Percentiles rank a stretch among this genome's conserved stretches.
phyloP scores from a whole-genome alignment of 2,329 filamentous ascomycete genomes.

The Aspergillus quadricinctus region DNA sequence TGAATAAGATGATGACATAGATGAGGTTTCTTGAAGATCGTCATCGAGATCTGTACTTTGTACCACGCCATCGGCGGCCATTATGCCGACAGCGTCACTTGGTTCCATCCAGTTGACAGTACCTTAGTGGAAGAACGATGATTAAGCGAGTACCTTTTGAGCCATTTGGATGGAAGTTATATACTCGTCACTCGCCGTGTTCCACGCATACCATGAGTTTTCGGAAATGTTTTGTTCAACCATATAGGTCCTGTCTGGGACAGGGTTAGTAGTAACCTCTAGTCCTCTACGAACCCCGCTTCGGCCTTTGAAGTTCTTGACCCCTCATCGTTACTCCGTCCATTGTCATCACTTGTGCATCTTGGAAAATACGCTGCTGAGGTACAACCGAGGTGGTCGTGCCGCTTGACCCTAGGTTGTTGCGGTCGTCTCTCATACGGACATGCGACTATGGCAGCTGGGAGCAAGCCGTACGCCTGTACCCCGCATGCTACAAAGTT shows the following conservation, averaged over 20 bases:
- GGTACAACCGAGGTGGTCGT: not conserved
- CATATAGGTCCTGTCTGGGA: not conserved
- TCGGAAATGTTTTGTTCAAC: not conserved
- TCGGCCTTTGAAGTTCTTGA: not conserved
- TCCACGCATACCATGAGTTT: not conserved
- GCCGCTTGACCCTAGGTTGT: not conserved
- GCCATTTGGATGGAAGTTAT: not conserved
- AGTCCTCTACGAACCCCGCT: not conserved
- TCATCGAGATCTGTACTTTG: not conserved
- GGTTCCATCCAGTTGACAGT: not conserved
- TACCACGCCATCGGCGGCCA: constrained; percentile 1
- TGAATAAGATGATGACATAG: not conserved
- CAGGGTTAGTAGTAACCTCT: not conserved
- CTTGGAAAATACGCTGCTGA: too few species aligned
- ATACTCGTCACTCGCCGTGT: not conserved
- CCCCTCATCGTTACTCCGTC: not conserved
- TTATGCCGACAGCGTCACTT: not conserved
- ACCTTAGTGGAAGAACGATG: not conserved
- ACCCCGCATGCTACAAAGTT: not conserved
- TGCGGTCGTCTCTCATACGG: not conserved
- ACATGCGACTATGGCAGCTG: not conserved
- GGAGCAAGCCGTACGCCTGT: not conserved
- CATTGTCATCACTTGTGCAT: not conserved
- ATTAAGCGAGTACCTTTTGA: not conserved
- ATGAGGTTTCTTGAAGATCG: not conserved